These are phyloP conservation scores for Porogramme epimiltina DNA, from an alignment of 1,284 basidiomycete genomes.

Conservation along the genomic window DNA sequence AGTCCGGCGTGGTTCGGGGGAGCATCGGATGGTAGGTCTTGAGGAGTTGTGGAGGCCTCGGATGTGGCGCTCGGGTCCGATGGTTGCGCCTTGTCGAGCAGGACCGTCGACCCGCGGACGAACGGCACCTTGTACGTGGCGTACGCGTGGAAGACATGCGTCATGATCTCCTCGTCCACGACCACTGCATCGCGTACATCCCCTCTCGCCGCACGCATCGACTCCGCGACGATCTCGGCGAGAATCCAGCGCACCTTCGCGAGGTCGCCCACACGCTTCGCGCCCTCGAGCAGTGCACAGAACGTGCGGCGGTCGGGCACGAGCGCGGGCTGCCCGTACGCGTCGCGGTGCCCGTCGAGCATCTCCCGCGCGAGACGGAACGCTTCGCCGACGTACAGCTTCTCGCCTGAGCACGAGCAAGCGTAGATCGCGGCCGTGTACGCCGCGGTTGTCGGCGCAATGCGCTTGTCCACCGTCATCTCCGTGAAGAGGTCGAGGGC, in stretches of 20 bases:
- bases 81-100: conserved; percentile 23
- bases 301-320: conserved; percentile 75
- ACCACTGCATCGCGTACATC: conserved; percentile 30
- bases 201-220: conserved; percentile 20
- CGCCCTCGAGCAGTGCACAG: conserved; percentile 84
- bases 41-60: neutral
- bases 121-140: conserved; percentile 79
- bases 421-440: conserved; percentile 87
- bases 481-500: conserved; percentile 94
- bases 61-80: neutral
- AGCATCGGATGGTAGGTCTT: no score
- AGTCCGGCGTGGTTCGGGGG: neutral
- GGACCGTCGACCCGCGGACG: conserved; percentile 46
- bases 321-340: conserved; percentile 54
- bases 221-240: conserved; percentile 73
- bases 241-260: conserved; percentile 87
- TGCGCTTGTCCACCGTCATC: conserved; percentile 73
- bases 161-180: conserved; percentile 78
- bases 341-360: conserved; percentile 74
- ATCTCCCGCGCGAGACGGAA: conserved; percentile 82
- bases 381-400: conserved; percentile 72
- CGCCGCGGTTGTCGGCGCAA: conserved; percentile 67
- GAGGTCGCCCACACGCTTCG: conserved; percentile 86
- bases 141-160: conserved; percentile 88
- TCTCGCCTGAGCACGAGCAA: conserved; percentile 65